phyloP scores from a whole-genome alignment of 2,329 filamentous ascomycete genomes.

The Dryadomyces quercivorus region DNA sequence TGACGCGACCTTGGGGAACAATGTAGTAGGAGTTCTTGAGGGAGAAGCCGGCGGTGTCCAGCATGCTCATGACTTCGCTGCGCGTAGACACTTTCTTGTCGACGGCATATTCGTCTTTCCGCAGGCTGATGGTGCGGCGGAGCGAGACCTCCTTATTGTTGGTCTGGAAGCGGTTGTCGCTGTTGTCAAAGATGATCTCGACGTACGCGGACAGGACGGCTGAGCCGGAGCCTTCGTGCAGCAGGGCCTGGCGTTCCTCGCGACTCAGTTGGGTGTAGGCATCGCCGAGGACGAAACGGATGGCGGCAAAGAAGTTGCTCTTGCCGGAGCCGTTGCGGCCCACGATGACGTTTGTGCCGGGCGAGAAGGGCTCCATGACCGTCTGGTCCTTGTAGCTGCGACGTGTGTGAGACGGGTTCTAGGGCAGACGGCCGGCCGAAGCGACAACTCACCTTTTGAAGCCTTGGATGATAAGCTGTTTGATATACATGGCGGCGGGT shows the following conservation, averaged over 20 bases:
- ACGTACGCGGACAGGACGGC: slow-evolving; percentile 99
- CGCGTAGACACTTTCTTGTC: slow-evolving; percentile 89
- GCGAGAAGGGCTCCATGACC: slow-evolving; percentile 94
- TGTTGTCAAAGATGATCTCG: slow-evolving; percentile 97
- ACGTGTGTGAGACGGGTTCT: slow-evolving; percentile 13
- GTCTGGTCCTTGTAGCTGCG: slow-evolving; percentile 97
- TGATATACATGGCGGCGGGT: slow-evolving; percentile 73
- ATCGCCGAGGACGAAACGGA: slow-evolving; percentile 96
- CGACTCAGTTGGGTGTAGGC: slow-evolving; percentile 92
- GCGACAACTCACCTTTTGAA: slow-evolving; percentile 65
- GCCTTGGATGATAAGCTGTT: slow-evolving; percentile 99
- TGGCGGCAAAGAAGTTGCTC: slow-evolving; percentile 98
- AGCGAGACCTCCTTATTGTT: slow-evolving; percentile 83
- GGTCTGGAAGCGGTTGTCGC: slow-evolving; percentile 87
- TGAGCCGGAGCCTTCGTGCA: slow-evolving; percentile 97
- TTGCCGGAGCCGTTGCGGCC: slow-evolving; percentile 98
- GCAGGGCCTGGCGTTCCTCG: slow-evolving; percentile 85
- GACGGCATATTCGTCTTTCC: slow-evolving; percentile 97
- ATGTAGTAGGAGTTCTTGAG: slow-evolving; percentile 98
- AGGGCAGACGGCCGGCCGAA: not conserved
- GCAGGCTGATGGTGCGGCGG: slow-evolving; percentile 86
- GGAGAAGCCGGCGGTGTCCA: slow-evolving; percentile 94
- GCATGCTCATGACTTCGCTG: slow-evolving; percentile 83
- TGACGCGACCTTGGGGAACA: slow-evolving; percentile 92
- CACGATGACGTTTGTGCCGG: slow-evolving; percentile 96